These are phyloP conservation scores for Mollisiaceae sp. DNA, from an alignment of 2,329 filamentous ascomycete genomes.

Conservation along the genomic window DNA sequence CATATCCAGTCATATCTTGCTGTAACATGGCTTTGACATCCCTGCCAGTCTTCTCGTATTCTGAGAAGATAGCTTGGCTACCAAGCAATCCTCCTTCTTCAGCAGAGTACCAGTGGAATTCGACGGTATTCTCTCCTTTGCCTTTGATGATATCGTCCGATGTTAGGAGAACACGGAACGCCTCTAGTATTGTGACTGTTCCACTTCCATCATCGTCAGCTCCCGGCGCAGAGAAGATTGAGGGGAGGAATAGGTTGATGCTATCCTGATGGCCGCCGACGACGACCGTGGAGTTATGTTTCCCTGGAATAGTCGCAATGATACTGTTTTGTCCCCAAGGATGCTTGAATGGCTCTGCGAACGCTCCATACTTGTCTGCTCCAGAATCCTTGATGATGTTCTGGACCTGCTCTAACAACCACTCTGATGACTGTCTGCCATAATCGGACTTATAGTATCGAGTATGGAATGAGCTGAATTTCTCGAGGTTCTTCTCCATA, in stretches of 20 bases:
- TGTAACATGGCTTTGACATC: slow-evolving; percentile 96
- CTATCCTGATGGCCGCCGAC: slow-evolving; percentile 94
- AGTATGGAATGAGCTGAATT: slow-evolving; percentile 79
- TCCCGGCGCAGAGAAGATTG: slow-evolving; percentile 81
- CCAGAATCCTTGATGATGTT: slow-evolving; percentile 73
- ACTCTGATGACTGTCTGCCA: slow-evolving; percentile 84
- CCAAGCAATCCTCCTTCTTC: slow-evolving; percentile 88
- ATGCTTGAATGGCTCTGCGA: slow-evolving; percentile 77
- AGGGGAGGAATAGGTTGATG: slow-evolving; percentile 90
- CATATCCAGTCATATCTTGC: slow-evolving; percentile 96
- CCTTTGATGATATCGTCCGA: slow-evolving; percentile 73
- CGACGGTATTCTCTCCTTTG: slow-evolving; percentile 81
- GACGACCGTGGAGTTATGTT: slow-evolving; percentile 82
- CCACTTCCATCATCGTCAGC: slow-evolving; percentile 96
- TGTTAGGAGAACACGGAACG: slow-evolving; percentile 78
- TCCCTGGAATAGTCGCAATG: slow-evolving; percentile 88
- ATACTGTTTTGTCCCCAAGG: slow-evolving; percentile 89
- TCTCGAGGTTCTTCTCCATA: slow-evolving; percentile 79
- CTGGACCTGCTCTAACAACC: slow-evolving; percentile 79
- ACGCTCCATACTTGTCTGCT: slow-evolving; percentile 68
- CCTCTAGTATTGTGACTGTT: slow-evolving; percentile 93
- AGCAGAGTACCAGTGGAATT: slow-evolving; percentile 96
- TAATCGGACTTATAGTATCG: slow-evolving; percentile 81
- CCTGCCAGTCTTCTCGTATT: slow-evolving; percentile 73
- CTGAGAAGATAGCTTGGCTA: slow-evolving; percentile 85